Percentiles rank a stretch among this genome's conserved stretches.
These are phyloP conservation scores for Pneumocystis sp. DNA, from an alignment of 1,139 yeast species.

Conservation along the genomic window DNA sequence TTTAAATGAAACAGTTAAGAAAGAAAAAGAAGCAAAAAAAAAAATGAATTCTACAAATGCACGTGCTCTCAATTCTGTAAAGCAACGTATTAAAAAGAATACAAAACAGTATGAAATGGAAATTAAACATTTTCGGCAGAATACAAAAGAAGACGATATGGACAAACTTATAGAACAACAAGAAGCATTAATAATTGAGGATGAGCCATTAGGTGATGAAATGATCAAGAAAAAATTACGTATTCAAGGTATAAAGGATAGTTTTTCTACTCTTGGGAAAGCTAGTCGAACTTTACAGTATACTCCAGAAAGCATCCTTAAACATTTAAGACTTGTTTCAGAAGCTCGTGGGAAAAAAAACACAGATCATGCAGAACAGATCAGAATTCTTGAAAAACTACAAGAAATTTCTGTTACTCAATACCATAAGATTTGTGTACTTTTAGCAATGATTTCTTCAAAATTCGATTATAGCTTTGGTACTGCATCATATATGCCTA, in stretches of 20 bases:
- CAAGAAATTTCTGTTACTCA: conserved; percentile 38
- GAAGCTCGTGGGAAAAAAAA: conserved; percentile 95
- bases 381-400: conserved; percentile 52
- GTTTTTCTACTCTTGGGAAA: conserved; percentile 30
- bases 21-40: conserved; percentile 46
- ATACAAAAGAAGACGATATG: conserved; percentile 32
- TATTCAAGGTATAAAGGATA: conserved; percentile 25
- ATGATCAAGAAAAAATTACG: conserved; percentile 12
- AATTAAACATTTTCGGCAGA: conserved; percentile 45
- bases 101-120: conserved; percentile 49
- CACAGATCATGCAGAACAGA: conserved; percentile 71
- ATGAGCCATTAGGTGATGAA: conserved; percentile 7
- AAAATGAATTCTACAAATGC: conserved; percentile 72
- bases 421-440: conserved; percentile 65
- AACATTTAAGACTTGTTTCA: conserved; percentile 55
- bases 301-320: conserved; percentile 41
- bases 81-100: conserved; percentile 77
- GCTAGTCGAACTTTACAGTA: conserved; percentile 27
- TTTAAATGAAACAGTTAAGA: conserved; percentile 40
- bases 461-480: conserved; percentile 64
- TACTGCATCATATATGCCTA: conserved; percentile 57
- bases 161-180: conserved; percentile 8
- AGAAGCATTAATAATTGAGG: conserved; percentile 12
- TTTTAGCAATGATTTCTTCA: conserved; percentile 70
- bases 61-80: conserved; percentile 73